These are phyloP conservation scores for Polygonum aviculare DNA, from an alignment of 148 eudicot species.

Conservation along the genomic window DNA sequence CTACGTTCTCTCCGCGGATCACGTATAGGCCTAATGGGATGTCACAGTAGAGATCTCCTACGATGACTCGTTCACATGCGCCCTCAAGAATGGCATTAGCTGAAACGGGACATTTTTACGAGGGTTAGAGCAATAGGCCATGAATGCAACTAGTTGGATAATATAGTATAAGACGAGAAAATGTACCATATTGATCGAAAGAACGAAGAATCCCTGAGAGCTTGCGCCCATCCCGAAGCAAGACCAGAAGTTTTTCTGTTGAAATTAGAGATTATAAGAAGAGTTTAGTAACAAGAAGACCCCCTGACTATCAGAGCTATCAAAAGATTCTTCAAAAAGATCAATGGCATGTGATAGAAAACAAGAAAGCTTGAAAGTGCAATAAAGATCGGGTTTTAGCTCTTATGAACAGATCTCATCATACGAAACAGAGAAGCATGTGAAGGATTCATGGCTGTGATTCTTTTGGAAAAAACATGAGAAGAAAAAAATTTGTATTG, in stretches of 20 bases:
- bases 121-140: not conserved
- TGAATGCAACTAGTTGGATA: not conserved
- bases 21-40: conserved; percentile 79
- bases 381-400: not conserved
- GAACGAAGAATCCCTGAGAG: conserved; percentile 78
- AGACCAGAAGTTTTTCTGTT: conserved; percentile 78
- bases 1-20: conserved; percentile 90
- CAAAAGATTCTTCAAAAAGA: not conserved
- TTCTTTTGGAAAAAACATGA: not conserved
- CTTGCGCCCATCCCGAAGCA: conserved; percentile 87
- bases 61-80: conserved; percentile 87
- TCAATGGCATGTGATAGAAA: not conserved
- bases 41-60: conserved; percentile 84
- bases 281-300: not conserved
- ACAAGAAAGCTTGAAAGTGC: not conserved
- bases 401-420: not conserved
- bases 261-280: not conserved
- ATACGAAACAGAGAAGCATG: not conserved
- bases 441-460: not conserved
- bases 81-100: conserved; percentile 94
- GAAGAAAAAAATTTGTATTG: not conserved
- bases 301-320: not conserved
- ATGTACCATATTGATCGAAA: conserved; percentile 91
- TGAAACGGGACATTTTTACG: conserved; percentile 19
- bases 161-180: not conserved